These are phyloP conservation scores for Fusarium marasasianum DNA, from an alignment of 2,329 filamentous ascomycete genomes.

Conservation along the genomic window DNA sequence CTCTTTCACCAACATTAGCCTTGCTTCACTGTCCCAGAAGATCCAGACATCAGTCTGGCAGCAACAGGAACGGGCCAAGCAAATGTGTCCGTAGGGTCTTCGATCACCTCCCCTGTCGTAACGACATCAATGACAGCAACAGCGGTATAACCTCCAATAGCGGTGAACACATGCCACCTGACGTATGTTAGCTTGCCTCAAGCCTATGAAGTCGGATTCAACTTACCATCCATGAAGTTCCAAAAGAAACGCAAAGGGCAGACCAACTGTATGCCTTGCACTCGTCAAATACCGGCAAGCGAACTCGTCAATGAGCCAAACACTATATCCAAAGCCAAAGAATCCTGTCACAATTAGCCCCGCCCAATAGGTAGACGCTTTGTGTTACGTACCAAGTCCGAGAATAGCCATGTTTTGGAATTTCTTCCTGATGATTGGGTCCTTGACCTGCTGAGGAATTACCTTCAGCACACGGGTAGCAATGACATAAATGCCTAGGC, in stretches of 20 bases:
- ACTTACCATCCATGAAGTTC: slow-evolving; percentile 55
- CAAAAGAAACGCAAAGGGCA: slow-evolving; percentile 51
- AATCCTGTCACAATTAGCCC: slow-evolving; percentile 36
- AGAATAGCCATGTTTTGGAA: slow-evolving; percentile 32
- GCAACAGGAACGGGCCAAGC: slow-evolving; percentile 50
- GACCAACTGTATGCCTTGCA: slow-evolving; percentile 43
- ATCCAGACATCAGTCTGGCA: slow-evolving; percentile 11
- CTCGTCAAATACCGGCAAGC: slow-evolving; percentile 45
- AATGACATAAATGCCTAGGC: slow-evolving; percentile 48
- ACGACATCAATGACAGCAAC: slow-evolving; percentile 51
- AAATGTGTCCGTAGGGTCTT: slow-evolving; percentile 42
- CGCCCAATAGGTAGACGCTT: accelerated
- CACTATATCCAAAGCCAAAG: slow-evolving; percentile 50
- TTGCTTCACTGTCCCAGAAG: not conserved
- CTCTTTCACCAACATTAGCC: accelerated
- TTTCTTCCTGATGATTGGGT: slow-evolving; percentile 34
- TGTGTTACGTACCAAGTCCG: slow-evolving; percentile 25
- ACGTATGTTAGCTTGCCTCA: not conserved
- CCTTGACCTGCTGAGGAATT: slow-evolving; percentile 46
- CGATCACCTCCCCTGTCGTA: slow-evolving; percentile 45
- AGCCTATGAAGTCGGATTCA: accelerated
- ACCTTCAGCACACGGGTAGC: slow-evolving; percentile 43
- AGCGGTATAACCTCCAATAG: slow-evolving; percentile 52
- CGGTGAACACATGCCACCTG: slow-evolving; percentile 56
- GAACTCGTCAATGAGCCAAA: slow-evolving; percentile 53